Percentiles rank a stretch among this genome's conserved stretches.
Evolutionary conservation across 139 green algal species (phyloP).

Genomic region (Chlamydomonas schloesseri): DNA sequence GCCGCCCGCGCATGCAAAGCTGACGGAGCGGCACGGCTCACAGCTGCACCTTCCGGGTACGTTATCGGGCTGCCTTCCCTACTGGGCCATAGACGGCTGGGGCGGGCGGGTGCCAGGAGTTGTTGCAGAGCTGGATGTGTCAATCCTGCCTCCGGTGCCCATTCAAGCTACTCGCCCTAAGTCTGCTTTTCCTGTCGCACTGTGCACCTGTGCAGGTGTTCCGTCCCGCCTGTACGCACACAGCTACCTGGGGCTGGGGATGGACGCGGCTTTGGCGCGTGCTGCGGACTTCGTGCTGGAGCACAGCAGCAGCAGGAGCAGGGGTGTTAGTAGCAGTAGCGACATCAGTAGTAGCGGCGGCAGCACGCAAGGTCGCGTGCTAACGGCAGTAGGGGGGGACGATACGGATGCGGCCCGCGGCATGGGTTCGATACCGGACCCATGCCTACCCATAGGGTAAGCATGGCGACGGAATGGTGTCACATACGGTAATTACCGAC

Average conservation of each 20-base stretch:
- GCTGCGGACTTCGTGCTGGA: conserved; percentile 5
- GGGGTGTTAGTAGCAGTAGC: background rate
- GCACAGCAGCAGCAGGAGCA: conserved; percentile 1
- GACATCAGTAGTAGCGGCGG: no score
- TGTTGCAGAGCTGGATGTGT: no score
- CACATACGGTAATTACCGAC: no score
- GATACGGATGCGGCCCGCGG: no score
- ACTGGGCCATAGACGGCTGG: no score
- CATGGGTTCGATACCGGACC: conserved; percentile 16
- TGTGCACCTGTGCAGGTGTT: conserved; percentile 59
- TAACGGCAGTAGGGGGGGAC: no score
- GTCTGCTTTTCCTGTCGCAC: no score
- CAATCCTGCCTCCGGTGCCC: no score
- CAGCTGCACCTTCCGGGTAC: conserved; percentile 34
- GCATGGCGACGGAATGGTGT: conserved; percentile 3
- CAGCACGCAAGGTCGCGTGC: no score
- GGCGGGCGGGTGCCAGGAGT: no score
- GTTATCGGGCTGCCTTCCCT: no score
- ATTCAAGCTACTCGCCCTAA: no score
- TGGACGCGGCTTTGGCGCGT: conserved; percentile 46
- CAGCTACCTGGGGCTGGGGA: conserved; percentile 66
- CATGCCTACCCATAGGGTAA: conserved; percentile 57
- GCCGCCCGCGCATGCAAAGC: background rate
- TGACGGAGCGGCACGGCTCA: background rate
- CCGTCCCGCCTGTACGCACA: conserved; percentile 58